Evolutionary conservation across 2,329 filamentous ascomycete genomes (phyloP), one percentile per base, ranked within the genome.

Genomic region (Endocalyx cinctus): DNA sequence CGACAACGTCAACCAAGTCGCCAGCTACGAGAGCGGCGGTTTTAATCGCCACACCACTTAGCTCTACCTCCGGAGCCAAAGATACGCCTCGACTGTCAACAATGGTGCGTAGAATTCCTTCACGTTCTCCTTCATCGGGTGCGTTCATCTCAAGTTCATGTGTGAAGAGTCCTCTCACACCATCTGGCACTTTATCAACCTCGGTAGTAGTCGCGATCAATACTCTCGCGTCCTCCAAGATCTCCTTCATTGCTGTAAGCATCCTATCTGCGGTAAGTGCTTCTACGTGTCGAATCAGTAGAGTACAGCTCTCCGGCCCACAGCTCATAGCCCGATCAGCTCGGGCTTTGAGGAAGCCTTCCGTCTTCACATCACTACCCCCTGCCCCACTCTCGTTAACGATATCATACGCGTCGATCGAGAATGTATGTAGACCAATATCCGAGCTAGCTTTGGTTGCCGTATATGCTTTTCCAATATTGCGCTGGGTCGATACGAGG

Each of bases 21-120:
- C 89, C 92, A 14, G 92, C 92, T 4, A 98, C 92, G 6, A 98
- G 70, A 2, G 92, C 92, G 6, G 92, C 92, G 7, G 92, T 98
- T 66, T 97, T 97, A 31, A 98, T 74, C 1, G 92, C 92, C 12
- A 98, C 82, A 8, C 82, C 79, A 41, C 79, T 76, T 5, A 98
- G 70, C 35, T 96, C 88, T 4, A 96, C 87, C 31, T 89, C 83
- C 0, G 84, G 76, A 13, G 89, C 85, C 2, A 96, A 64, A n/a
- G 77, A 74, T 15, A 95, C 72, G 3, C 84, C 81, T 17, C 80
- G 77, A 38, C 87, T 81, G 20, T 84, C 75, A 20, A 96, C 75
- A 22, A 94, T 85, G 39, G 80, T 81, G 32, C 77, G 77, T 7
- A 98, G 65, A 29, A 97, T 92, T 3, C 84, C 84, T 63, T 95